These are phyloP conservation scores for Penicillium paradoxum DNA, from an alignment of 495 filamentous ascomycete genomes.

Conservation along the genomic window DNA sequence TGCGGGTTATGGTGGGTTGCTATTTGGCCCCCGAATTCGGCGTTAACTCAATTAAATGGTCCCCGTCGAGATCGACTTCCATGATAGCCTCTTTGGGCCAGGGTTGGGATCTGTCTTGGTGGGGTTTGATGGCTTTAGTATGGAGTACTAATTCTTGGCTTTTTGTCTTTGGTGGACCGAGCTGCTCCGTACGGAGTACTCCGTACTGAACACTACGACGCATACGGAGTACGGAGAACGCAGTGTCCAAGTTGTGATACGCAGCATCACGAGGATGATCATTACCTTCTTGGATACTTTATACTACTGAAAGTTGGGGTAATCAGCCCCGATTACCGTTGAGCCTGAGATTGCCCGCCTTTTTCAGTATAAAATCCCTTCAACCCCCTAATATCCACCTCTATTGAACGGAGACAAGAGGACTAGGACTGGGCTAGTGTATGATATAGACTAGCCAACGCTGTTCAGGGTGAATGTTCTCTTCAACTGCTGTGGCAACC, in stretches of 20 bases:
- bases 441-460: too few relatives aligned
- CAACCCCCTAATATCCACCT: too few relatives aligned
- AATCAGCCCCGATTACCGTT: neutral
- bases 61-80: conserved; percentile 14
- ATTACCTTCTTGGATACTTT: neutral
- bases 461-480: too few relatives aligned
- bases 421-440: neutral
- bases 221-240: neutral
- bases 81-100: conserved; percentile 1
- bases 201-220: neutral
- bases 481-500: too few relatives aligned
- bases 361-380: neutral
- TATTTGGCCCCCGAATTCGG: conserved; percentile 13
- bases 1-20: neutral
- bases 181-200: too few relatives aligned
- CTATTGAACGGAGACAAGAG: too few relatives aligned
- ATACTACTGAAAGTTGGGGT: neutral
- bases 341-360: neutral
- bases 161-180: neutral
- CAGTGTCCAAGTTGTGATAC: neutral
- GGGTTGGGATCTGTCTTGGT: conserved; percentile 3
- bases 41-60: conserved; percentile 21
- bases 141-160: neutral
- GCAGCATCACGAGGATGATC: neutral
- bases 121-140: neutral